Conservation (phyloP, 2,329 filamentous ascomycete species). For the Macrophomina phaseolina region DNA sequence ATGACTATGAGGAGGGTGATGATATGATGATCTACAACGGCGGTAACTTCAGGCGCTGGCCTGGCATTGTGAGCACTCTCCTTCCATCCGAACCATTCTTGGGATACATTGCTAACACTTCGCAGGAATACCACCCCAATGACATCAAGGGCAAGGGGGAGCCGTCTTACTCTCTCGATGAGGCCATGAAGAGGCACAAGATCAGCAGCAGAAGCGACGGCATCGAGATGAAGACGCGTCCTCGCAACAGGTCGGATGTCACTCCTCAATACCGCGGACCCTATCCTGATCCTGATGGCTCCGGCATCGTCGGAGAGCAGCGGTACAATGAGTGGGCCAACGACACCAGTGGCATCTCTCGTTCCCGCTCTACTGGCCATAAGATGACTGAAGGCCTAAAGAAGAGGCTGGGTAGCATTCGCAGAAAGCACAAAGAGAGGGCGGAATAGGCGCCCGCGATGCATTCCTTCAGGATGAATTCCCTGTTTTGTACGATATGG, state of each 20-base stretch:
- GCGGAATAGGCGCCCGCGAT: neutral
- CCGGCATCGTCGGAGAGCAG: conserved; percentile 37
- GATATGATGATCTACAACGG: conserved; percentile 84
- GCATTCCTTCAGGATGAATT: neutral
- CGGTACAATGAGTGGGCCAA: conserved; percentile 30
- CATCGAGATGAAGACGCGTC: conserved; percentile 52
- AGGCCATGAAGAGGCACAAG: conserved; percentile 67
- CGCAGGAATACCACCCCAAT: conserved; percentile 68
- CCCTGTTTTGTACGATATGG: conserved; percentile 15
- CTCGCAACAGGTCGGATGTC: conserved; percentile 45
- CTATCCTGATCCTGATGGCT: conserved; percentile 37
- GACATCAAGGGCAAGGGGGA: conserved; percentile 86
- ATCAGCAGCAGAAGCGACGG: conserved; percentile 44
- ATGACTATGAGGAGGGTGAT: conserved; percentile 83
- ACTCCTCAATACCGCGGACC: conserved; percentile 37
- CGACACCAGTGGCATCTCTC: conserved; percentile 35
- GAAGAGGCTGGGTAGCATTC: conserved; percentile 55
- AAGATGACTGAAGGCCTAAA: conserved; percentile 48
- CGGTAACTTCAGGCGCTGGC: conserved; percentile 79
- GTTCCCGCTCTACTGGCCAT: conserved; percentile 46
- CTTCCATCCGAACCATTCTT: conserved; percentile 18
- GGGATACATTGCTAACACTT: conserved; percentile 11
- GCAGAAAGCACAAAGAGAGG: conserved; percentile 39
- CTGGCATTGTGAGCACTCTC: conserved; percentile 68
- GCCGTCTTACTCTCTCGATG: conserved; percentile 74